phyloP scores from a whole-genome alignment of 2,329 filamentous ascomycete genomes.

The Hypoxylon rubiginosum region DNA sequence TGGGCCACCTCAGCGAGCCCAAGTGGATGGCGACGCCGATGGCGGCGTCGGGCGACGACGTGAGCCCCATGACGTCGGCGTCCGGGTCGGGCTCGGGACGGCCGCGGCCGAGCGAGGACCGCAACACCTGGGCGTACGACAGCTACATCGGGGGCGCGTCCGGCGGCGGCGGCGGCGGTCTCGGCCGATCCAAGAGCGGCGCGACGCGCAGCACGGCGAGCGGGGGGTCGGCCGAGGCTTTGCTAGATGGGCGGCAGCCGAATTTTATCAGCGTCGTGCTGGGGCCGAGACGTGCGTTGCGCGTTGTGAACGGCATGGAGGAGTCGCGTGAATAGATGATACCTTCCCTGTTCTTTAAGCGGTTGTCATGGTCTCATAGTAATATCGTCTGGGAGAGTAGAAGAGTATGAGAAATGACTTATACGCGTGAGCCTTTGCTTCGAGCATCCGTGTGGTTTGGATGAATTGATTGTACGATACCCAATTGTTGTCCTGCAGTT shows the following conservation, averaged over 20 bases:
- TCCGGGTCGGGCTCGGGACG: conserved; percentile 32
- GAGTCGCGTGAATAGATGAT: conserved; percentile 40
- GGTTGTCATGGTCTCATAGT: neutral
- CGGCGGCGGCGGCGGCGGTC: conserved; percentile 40
- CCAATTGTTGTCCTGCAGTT: conserved; percentile 2
- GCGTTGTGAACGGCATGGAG: conserved; percentile 72
- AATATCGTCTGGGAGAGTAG: neutral
- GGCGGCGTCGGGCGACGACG: conserved; percentile 42
- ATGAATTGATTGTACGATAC: conserved; percentile 31
- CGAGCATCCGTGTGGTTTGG: conserved; percentile 8
- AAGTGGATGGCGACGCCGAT: conserved; percentile 37
- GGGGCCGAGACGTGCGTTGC: conserved; percentile 75
- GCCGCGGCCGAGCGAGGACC: conserved; percentile 48
- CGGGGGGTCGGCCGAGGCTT: conserved; percentile 53
- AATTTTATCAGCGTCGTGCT: conserved; percentile 79
- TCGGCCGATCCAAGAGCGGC: conserved; percentile 49
- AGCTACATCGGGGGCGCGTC: conserved; percentile 42
- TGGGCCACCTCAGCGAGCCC: conserved; percentile 46
- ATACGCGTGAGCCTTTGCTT: neutral
- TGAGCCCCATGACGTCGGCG: conserved; percentile 44
- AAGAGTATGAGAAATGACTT: conserved; percentile 14
- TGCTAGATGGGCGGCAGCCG: conserved; percentile 69
- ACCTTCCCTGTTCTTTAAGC: no score
- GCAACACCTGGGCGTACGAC: conserved; percentile 45
- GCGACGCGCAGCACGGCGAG: conserved; percentile 55